Percentiles rank a stretch among this genome's conserved stretches.
phyloP scores from a whole-genome alignment of 1,139 yeast genomes.

The Nematodospora anomalae region DNA sequence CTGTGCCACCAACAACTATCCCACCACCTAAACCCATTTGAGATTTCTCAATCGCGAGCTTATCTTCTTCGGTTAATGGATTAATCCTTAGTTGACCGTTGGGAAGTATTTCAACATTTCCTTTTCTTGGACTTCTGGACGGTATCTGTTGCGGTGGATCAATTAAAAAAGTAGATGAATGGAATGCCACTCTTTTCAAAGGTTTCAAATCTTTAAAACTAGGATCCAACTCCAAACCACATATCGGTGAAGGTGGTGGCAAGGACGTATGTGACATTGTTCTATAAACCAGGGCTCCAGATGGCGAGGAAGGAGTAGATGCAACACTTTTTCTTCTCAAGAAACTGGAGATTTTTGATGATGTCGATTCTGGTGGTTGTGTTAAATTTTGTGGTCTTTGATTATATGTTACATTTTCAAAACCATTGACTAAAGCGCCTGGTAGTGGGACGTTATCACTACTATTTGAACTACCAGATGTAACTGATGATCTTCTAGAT shows the following conservation, averaged over 20 bases:
- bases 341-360: constrained; percentile 27
- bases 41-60: constrained; percentile 42
- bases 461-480: constrained; percentile 12
- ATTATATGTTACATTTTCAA: constrained; percentile 16
- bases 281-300: constrained; percentile 4
- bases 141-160: constrained; percentile 77
- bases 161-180: constrained; percentile 66
- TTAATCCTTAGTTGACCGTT: constrained; percentile 63
- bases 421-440: constrained; percentile 40
- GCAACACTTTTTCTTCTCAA: constrained; percentile 25
- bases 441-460: constrained; percentile 29
- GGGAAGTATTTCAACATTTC: constrained; percentile 64
- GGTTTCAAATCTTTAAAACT: constrained; percentile 36
- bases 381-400: constrained; percentile 6
- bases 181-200: constrained; percentile 70
- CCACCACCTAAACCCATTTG: constrained; percentile 63
- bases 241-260: constrained; percentile 11
- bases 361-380: constrained; percentile 6
- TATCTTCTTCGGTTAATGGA: constrained; percentile 63
- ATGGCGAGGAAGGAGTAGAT: constrained; percentile 7
- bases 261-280: constrained; percentile 7
- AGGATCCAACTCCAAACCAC: constrained; percentile 18
- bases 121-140: constrained; percentile 62
- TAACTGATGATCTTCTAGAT: constrained; percentile 18
- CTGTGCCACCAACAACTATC: constrained; percentile 77